These are phyloP conservation scores for Vaccinium vitisidaea DNA, from an alignment of 148 eudicot genomes.

Conservation along the genomic window DNA sequence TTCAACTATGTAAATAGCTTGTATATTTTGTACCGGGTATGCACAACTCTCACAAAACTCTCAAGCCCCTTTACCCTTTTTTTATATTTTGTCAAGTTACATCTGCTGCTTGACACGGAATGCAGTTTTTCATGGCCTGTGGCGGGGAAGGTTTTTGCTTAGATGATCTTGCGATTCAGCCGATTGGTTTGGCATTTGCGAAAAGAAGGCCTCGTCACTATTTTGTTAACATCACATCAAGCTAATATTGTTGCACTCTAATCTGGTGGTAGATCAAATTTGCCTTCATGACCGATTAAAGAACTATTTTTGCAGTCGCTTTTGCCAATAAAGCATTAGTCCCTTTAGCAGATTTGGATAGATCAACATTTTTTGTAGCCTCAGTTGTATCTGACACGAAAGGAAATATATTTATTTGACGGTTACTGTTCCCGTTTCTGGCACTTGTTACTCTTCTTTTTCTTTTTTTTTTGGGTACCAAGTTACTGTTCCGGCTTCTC, in stretches of 20 bases:
- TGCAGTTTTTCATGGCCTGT: not conserved
- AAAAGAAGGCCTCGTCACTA: not conserved
- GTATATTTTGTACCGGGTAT: not conserved
- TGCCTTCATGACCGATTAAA: too few species aligned
- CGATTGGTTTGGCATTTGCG: not conserved
- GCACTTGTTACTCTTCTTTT: not conserved
- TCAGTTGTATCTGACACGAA: not conserved
- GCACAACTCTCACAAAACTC: not conserved
- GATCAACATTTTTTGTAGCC: not conserved
- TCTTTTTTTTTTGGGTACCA: not conserved
- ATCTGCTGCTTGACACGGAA: not conserved
- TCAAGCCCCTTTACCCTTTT: not conserved
- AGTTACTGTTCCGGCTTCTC: not conserved
- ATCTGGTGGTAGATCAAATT: conserved; percentile 4
- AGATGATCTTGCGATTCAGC: not conserved
- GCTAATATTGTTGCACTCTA: not conserved
- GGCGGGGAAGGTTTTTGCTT: not conserved
- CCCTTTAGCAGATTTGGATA: not conserved
- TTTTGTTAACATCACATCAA: not conserved
- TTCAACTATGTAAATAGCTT: not conserved
- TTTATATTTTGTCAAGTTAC: not conserved
- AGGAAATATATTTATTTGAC: not conserved
- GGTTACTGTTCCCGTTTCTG: not conserved
- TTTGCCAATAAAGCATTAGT: not conserved
- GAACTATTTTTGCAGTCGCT: not conserved